Base-by-base conservation (phyloP, 2,329 filamentous ascomycete genomes). In the Cadophora sp. region DNA sequence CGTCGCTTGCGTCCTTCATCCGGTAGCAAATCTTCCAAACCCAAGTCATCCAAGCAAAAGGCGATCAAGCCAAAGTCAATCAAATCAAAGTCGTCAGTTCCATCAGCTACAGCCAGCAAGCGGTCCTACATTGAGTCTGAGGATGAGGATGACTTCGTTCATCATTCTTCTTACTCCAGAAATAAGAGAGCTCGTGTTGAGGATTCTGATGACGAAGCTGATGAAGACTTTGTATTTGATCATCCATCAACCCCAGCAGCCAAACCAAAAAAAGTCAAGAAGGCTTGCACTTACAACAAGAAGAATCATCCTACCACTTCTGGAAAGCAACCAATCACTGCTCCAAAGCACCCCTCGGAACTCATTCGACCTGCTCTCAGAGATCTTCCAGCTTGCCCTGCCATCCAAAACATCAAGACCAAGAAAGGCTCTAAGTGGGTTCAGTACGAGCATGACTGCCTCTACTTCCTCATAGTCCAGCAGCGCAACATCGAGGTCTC, bases 391-490 rank as follows among this genome's bases (percentile, higher is more conserved):
- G n/a, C 11, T 26, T 16, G 31, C 22, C 56, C 56, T 19, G 34
- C 14, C 19, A 16, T 43, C 40, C 40, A 43, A 14, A 3, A 12
- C 14, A 12, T 16, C 40, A 43, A 3, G 12, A 43, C 6, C 7
- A 59, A 27, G 56, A 40, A 40, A 14, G 34, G 34, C 9, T 7
- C 31, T 2, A 26, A 14, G 6, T 62, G 43, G 43, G 22, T 24
- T 9, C 7, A 37, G 5, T 62, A 24, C 11, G 60, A 62, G 19
- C 26, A 51, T 34, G 60, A 48, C 3, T 27, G n/a, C 31, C 43
- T 62, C 16, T 62, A 62, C 43, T 24, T 50, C 19, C 40, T 62
- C n/a, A 27, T 62, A 5, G 60, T 62, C 12, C 43, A 50, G 27
- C 43, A 51, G 27, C 43, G 60, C 5, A 62, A 62, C 22, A 16